Conservation (phyloP, 345 rosid species). For the Eucalyptus guilfoylei region DNA sequence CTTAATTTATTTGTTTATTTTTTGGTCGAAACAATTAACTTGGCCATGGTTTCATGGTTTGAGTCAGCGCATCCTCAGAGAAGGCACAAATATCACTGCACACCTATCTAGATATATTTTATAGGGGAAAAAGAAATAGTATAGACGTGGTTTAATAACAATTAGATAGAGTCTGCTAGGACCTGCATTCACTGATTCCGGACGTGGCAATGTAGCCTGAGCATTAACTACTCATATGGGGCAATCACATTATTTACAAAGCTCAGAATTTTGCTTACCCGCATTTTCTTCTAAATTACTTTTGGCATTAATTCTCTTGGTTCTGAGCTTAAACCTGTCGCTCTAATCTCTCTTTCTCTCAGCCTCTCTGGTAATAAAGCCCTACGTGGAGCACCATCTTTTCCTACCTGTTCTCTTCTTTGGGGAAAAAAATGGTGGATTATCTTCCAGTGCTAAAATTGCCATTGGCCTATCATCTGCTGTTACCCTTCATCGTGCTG, state of each 20-base stretch:
- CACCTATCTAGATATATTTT: background rate
- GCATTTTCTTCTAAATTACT: background rate
- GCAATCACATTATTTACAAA: background rate
- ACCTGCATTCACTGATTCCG: background rate
- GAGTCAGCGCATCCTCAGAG: background rate
- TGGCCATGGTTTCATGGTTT: background rate
- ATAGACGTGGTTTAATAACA: background rate
- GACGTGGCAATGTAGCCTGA: background rate
- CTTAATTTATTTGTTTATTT: background rate
- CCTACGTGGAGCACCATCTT: constrained; percentile 72
- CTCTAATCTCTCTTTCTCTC: background rate
- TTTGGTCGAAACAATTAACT: background rate
- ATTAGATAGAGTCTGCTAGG: background rate
- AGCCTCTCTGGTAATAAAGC: constrained; percentile 93
- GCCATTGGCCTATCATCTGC: constrained; percentile 51
- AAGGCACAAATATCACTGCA: background rate
- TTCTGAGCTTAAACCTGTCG: background rate
- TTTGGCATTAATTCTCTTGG: background rate
- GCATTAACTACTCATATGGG: background rate
- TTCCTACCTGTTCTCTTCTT: constrained; percentile 52
- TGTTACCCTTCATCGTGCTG: constrained; percentile 16
- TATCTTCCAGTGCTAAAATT: constrained; percentile 62
- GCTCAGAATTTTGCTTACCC: background rate
- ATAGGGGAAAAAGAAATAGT: background rate
- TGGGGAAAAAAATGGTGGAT: constrained; percentile 33